These are phyloP conservation scores for Otatea glauca DNA, from an alignment of 176 grass and related monocot species.

Conservation along the genomic window DNA sequence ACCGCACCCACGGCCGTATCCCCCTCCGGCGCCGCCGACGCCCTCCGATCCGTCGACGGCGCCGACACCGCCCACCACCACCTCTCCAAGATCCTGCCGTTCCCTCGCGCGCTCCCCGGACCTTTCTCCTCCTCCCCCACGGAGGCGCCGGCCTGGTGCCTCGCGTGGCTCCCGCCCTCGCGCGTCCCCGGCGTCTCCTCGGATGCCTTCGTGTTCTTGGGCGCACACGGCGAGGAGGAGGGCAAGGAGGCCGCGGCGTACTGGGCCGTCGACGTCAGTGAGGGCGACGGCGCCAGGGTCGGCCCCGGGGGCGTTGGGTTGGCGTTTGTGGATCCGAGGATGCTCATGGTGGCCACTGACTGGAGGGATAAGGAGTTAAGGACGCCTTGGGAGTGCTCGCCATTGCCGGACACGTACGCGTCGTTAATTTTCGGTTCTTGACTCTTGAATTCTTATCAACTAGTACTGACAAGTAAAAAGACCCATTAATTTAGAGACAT, in stretches of 20 bases:
- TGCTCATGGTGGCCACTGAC: conserved; percentile 90
- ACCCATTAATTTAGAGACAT: neutral
- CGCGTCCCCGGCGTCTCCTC: conserved; percentile 40
- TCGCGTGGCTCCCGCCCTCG: conserved; percentile 70
- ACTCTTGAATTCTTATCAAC: neutral
- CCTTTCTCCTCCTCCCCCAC: conserved; percentile 19
- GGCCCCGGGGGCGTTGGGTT: conserved; percentile 52
- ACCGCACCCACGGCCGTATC: conserved; percentile 40
- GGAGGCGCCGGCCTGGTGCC: conserved; percentile 53
- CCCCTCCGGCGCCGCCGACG: conserved; percentile 50
- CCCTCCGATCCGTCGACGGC: conserved; percentile 43
- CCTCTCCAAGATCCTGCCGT: conserved; percentile 64
- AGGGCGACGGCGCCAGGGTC: conserved; percentile 20
- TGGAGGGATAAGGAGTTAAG: conserved; percentile 61
- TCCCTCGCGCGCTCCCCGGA: conserved; percentile 66
- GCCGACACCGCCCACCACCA: conserved; percentile 22
- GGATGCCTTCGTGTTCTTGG: conserved; percentile 79
- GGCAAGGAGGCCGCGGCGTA: conserved; percentile 55
- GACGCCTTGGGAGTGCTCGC: conserved; percentile 74
- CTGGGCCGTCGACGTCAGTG: conserved; percentile 74
- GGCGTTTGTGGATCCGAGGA: conserved; percentile 81
- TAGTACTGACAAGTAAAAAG: neutral
- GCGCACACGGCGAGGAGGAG: conserved; percentile 46
- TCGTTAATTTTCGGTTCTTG: neutral
- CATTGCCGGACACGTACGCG: conserved; percentile 77